Conservation (phyloP, 768 basidiomycete species). For the Tylopilus subfusipes region DNA sequence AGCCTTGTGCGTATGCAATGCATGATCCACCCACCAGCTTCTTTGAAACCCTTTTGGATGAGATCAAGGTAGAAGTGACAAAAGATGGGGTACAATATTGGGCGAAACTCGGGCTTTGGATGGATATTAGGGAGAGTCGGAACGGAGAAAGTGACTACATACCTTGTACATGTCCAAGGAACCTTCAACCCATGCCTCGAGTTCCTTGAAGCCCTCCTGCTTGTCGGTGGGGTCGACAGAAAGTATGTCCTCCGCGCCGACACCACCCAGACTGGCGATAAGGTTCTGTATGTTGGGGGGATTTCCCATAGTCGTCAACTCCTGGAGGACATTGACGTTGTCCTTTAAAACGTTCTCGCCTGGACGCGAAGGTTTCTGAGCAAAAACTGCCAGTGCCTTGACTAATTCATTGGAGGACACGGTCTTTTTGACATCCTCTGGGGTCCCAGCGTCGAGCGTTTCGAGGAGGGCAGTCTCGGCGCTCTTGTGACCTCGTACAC, state of each 20-base stretch:
- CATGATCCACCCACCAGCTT: conserved; percentile 62
- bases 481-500: conserved; percentile 41
- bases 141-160: conserved; percentile 24
- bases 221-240: conserved; percentile 81
- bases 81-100: conserved; percentile 93
- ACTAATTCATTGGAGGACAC: conserved; percentile 49
- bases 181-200: conserved; percentile 87
- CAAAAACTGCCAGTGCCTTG: conserved; percentile 61
- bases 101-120: conserved; percentile 83
- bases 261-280: conserved; percentile 71
- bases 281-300: conserved; percentile 70
- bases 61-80: conserved; percentile 97
- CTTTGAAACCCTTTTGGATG: conserved; percentile 84
- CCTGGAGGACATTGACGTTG: conserved; percentile 59
- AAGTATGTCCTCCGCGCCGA: conserved; percentile 80
- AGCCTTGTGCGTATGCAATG: background rate
- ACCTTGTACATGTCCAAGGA: conserved; percentile 90
- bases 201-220: conserved; percentile 79
- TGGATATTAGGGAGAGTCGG: conserved; percentile 13
- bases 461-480: conserved; percentile 45
- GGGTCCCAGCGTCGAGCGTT: conserved; percentile 29
- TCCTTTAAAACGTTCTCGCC: conserved; percentile 74
- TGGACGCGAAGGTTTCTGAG: conserved; percentile 62
- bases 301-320: conserved; percentile 65
- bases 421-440: conserved; percentile 37